Base-by-base conservation (phyloP, 805 yeast species). In the Isabelozyma heimii region DNA sequence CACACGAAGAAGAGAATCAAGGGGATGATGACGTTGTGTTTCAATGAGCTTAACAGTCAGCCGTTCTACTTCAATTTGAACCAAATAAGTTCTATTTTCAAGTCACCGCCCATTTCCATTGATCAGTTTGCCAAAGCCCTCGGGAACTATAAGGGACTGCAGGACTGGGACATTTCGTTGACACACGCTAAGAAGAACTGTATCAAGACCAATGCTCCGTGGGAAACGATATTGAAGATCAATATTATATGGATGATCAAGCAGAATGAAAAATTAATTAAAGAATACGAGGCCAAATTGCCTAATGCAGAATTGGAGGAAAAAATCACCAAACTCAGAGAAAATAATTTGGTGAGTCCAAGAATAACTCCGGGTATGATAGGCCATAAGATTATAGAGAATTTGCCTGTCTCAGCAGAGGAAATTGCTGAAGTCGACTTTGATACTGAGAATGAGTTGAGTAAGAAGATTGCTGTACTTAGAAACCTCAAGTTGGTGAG, bases 1-100 rank as follows among this genome's bases (percentile, higher is more conserved):
- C 87, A 86, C 43, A 94, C 99, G 0, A 75, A 80, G 20, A 85
- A 87, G 50, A 78, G 99, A 62, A 89, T 94, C 41, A 83, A 84
- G 63, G 98, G 98, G 12, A 94, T 94, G 98, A 71, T 91, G 28
- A 88, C 94, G 0, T 72, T 92, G 60, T 98, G 97, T 5, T 60
- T 65, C 38, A 79, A 79, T 54, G 99, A 94, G 66, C 60, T 92
- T 38, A 55, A 54, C 0, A 61, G 57, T 4, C 65, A 51, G 10
- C 95, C 91, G 26, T 91, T 94, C 63, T 94, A 90, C 67, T 85
- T 92, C 70, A 83, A 87, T 49, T 87, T 96, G 35, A 85, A 90
- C 51, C 81, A 82, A 48, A 56, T 92, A 40, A 81, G 96, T 0
- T 84, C 92, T 2, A 77, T 87, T 10, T 71, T 92, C 58, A 88